A percentile compares a stretch with the other conserved stretches of the same genome.
phyloP scores from a whole-genome alignment of 2,329 filamentous ascomycete species.

The Myriosclerotinia duriaeana region DNA sequence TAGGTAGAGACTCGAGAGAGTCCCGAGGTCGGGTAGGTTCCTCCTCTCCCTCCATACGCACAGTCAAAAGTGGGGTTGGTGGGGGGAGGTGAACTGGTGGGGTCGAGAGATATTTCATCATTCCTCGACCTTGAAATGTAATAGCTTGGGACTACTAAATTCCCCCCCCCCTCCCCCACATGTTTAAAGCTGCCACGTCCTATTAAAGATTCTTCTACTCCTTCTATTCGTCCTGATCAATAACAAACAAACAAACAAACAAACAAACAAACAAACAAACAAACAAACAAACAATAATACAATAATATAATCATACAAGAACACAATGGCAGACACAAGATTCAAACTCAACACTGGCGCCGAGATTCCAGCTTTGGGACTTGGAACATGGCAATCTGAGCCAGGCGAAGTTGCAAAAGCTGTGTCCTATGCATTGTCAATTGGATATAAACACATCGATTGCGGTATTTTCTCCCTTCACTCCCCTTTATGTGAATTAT shows the following conservation, averaged over 20 bases:
- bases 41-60: not conserved
- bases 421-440: constrained; percentile 44
- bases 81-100: not conserved
- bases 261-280: not conserved
- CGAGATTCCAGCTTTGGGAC: constrained; percentile 44
- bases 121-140: not conserved
- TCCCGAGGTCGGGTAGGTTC: too few species aligned
- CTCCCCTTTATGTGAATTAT: constrained; percentile 30
- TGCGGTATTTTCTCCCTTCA: constrained; percentile 23
- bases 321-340: constrained; percentile 26
- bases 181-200: constrained; percentile 12
- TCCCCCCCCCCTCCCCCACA: not conserved
- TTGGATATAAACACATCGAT: constrained; percentile 56
- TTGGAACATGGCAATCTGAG: constrained; percentile 47
- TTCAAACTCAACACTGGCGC: constrained; percentile 42
- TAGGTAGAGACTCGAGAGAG: too few species aligned
- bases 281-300: not conserved
- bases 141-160: not conserved
- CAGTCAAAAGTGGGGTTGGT: not conserved
- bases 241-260: not conserved
- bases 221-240: not conserved
- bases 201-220: not conserved
- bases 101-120: constrained; percentile 7
- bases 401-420: constrained; percentile 45
- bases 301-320: not conserved